phyloP scores from a whole-genome alignment of 345 rosid species.

The Corchorus olitorius region DNA sequence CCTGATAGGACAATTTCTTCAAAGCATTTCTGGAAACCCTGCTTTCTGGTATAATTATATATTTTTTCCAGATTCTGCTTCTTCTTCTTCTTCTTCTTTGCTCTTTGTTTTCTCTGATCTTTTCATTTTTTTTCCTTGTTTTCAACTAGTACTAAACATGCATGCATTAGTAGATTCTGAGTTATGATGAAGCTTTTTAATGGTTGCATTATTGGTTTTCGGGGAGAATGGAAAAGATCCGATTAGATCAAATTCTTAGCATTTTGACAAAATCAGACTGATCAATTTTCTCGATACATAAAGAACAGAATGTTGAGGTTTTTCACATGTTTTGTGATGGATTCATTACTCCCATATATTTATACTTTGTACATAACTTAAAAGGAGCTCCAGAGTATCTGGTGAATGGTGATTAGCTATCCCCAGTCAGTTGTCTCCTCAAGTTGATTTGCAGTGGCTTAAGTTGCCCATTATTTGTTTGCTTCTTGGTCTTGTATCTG shows the following conservation, averaged over 20 bases:
- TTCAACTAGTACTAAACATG: neutral
- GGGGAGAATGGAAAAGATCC: neutral
- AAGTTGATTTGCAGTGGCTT: no score
- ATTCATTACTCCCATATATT: neutral
- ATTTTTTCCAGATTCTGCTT: neutral
- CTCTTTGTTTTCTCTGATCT: neutral
- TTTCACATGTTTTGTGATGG: neutral
- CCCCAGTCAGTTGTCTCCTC: conserved; percentile 15
- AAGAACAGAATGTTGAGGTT: neutral
- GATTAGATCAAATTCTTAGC: neutral
- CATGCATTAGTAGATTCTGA: neutral
- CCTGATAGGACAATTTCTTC: neutral
- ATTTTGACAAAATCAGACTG: no score
- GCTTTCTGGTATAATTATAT: neutral
- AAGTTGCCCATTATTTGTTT: no score
- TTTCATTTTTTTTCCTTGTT: neutral
- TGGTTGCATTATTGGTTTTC: neutral
- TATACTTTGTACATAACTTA: no score
- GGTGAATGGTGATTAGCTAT: neutral
- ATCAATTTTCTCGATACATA: no score
- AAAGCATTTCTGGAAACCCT: conserved; percentile 10
- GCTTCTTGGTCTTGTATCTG: no score
- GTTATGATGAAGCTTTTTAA: neutral
- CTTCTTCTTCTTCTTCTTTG: no score
- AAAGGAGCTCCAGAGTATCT: neutral